Evolutionary conservation across 768 basidiomycete genomes (phyloP), one percentile per base, ranked within the genome.

Genomic region (Sarcodon aspratus): DNA sequence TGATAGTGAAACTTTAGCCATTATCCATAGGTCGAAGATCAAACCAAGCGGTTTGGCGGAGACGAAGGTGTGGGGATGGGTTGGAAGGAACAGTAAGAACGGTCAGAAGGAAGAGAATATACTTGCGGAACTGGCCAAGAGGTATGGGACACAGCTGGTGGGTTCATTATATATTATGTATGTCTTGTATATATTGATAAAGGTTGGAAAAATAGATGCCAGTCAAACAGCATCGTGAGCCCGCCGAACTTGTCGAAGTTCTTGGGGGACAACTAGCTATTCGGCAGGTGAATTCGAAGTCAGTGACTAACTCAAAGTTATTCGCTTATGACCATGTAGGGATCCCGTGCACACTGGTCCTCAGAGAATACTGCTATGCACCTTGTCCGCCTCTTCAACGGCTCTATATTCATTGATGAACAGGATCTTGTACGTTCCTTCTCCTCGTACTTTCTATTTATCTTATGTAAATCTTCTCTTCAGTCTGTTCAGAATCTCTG

Each of bases 321-420:
- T 33, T 44, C 59, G 48, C 53, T 33, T 40, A 44, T 35, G 32
- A 42, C 46, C 44, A 50, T 54, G 33, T 48, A 90, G 81, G 88
- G 88, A 15, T 66, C 74, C 31, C 75, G 88, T 44, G 70, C 69
- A 6, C 85, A 81, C 57, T 91, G 89, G 89, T 75, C 78, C 9
- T 60, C 75, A 1, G 87, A 89, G 45, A 90, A 91, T 54, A 88
- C 85, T 6, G 70, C 85, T 1, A 88, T 92, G 85, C 87, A 90
- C 51, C 66, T 80, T 44, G 71, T 89, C 33, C 74, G 86, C 48
- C 72, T 70, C 1, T 56, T 61, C 7, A 57, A 66, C 13, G 75
- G 74, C 3, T 63, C 75, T 10, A 63, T 83, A 31, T 67, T 74
- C 50, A 78, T 89, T 48, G 85, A 90, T 54, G 83, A 90, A 57